Evolutionary conservation across 495 filamentous ascomycete genomes (phyloP).

Genomic region (Copromyces sp.): DNA sequence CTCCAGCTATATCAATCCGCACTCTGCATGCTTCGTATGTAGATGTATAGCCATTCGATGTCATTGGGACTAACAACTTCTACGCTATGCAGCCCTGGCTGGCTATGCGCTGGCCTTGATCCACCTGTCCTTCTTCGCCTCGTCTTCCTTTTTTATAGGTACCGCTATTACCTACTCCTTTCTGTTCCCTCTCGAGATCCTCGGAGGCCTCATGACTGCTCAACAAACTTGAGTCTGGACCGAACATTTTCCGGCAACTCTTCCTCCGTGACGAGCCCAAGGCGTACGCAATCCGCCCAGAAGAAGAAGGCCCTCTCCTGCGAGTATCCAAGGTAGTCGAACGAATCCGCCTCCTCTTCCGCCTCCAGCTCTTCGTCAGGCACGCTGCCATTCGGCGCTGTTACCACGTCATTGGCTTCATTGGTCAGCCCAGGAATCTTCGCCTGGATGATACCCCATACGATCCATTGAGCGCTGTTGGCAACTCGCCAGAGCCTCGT

Average conservation of each 20-base stretch:
- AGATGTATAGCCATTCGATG: not conserved
- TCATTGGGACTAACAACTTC: not conserved
- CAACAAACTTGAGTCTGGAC: constrained; percentile 49
- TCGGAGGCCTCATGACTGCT: not conserved
- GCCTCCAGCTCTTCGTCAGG: constrained; percentile 33
- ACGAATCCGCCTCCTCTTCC: constrained; percentile 44
- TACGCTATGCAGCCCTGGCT: not conserved
- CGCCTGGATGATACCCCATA: constrained; percentile 94
- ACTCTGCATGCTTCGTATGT: not conserved
- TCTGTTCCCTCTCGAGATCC: not conserved
- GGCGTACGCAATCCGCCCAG: constrained; percentile 71
- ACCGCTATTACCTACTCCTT: not conserved
- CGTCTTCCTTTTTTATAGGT: not conserved
- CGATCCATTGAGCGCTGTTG: constrained; percentile 83
- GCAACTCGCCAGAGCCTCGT: constrained; percentile 75
- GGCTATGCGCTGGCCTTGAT: not conserved
- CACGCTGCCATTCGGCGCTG: not conserved
- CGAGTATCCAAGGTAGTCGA: constrained; percentile 87
- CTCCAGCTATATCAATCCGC: not conserved
- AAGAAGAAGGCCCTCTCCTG: constrained; percentile 87
- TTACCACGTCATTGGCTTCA: constrained; percentile 6
- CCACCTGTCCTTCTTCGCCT: not conserved
- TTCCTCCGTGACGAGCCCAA: constrained; percentile 60
- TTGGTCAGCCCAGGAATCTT: constrained; percentile 54
- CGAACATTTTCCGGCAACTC: constrained; percentile 59